Conservation (phyloP, 2,329 filamentous ascomycete species). For the Trichophyton mentagrophytes region DNA sequence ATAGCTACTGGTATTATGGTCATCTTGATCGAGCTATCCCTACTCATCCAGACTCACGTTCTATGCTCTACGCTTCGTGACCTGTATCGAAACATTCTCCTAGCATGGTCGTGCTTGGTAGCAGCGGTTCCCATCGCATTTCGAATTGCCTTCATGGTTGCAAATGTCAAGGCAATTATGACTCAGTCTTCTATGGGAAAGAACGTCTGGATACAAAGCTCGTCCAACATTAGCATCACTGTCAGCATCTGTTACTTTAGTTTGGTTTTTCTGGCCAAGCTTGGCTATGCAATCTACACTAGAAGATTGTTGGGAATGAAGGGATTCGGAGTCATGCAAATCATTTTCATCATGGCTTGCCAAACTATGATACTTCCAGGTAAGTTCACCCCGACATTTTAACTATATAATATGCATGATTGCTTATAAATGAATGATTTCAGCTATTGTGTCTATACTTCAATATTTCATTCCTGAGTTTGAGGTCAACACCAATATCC, state of each 20-base stretch:
- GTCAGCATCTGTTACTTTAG: conserved; percentile 51
- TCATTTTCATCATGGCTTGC: conserved; percentile 55
- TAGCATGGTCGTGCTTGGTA: conserved; percentile 37
- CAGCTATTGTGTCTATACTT: conserved; percentile 49
- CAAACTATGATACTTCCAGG: conserved; percentile 55
- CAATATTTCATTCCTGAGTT: conserved; percentile 41
- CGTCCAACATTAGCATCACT: conserved; percentile 40
- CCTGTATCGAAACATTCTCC: conserved; percentile 34
- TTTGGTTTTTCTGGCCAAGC: conserved; percentile 48
- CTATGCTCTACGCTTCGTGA: conserved; percentile 42
- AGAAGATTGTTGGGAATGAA: conserved; percentile 45
- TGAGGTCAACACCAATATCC: conserved; percentile 42
- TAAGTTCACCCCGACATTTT: conserved; percentile 24
- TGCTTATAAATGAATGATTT: background rate
- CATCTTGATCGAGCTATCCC: conserved; percentile 43
- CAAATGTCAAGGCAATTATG: conserved; percentile 35
- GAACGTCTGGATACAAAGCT: conserved; percentile 31
- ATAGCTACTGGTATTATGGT: conserved; percentile 43
- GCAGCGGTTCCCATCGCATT: conserved; percentile 41
- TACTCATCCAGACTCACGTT: conserved; percentile 52
- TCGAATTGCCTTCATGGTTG: conserved; percentile 40
- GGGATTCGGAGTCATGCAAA: conserved; percentile 52
- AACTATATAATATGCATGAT: conserved; percentile 3
- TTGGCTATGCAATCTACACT: conserved; percentile 44
- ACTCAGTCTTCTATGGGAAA: conserved; percentile 17